These are phyloP conservation scores for Conoideocrella luteorostrata DNA, from an alignment of 2,329 filamentous ascomycete species.

Conservation along the genomic window DNA sequence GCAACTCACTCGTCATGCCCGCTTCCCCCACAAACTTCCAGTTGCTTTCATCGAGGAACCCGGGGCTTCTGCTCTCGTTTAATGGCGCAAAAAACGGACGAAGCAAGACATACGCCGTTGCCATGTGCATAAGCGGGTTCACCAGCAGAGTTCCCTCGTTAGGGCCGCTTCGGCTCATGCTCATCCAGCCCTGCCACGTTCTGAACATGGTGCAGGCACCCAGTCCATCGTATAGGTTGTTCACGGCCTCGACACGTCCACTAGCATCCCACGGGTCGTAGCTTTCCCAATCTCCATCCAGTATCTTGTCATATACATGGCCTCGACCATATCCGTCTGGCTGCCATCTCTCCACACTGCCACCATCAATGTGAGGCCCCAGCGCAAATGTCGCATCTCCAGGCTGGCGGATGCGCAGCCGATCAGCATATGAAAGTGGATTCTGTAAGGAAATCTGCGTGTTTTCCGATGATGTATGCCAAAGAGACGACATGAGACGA, in stretches of 20 bases:
- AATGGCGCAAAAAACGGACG: slow-evolving; percentile 71
- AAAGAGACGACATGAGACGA: slow-evolving; percentile 55
- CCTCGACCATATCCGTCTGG: slow-evolving; percentile 58
- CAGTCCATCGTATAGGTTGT: slow-evolving; percentile 72
- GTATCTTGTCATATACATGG: slow-evolving; percentile 66
- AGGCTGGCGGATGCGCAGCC: slow-evolving; percentile 64
- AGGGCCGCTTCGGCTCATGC: slow-evolving; percentile 66
- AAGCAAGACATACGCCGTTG: slow-evolving; percentile 74
- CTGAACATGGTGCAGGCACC: slow-evolving; percentile 81
- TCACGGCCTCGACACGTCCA: slow-evolving; percentile 59
- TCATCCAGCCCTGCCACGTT: slow-evolving; percentile 86
- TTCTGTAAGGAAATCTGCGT: slow-evolving; percentile 43
- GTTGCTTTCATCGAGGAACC: slow-evolving; percentile 46
- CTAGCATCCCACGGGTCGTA: slow-evolving; percentile 80
- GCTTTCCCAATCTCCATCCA: slow-evolving; percentile 68
- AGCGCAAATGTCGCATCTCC: slow-evolving; percentile 66
- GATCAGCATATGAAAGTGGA: slow-evolving; percentile 63
- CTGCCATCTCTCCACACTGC: slow-evolving; percentile 72
- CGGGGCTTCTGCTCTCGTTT: slow-evolving; percentile 15
- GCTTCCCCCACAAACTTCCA: slow-evolving; percentile 48
- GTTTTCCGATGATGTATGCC: slow-evolving; percentile 46
- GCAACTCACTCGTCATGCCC: slow-evolving; percentile 53
- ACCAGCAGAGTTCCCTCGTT: slow-evolving; percentile 75
- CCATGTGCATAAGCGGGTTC: slow-evolving; percentile 68
- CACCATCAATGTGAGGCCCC: slow-evolving; percentile 68